Evolutionary conservation across 169 alveolate genomes (phyloP).

Genomic region (Prorocentrum cordatum): DNA sequence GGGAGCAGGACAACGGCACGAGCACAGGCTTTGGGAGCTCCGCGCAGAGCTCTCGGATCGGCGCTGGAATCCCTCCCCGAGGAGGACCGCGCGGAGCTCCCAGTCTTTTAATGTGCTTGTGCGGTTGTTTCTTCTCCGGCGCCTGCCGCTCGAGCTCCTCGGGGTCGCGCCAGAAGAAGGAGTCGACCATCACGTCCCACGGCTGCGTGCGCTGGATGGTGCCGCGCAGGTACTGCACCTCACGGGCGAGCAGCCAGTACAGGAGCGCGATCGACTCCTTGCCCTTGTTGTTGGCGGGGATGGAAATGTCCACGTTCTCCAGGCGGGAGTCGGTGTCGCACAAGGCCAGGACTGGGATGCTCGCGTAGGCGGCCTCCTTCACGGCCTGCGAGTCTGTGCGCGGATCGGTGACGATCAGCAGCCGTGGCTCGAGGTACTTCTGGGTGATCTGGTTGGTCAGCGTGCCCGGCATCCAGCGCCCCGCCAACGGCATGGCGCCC

Average conservation of each 20-base stretch:
- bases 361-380: slow-evolving; percentile 90
- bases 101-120: neutral
- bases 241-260: slow-evolving; percentile 98
- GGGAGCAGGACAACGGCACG: neutral
- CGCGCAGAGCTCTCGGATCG: neutral
- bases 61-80: neutral
- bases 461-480: slow-evolving; percentile 99
- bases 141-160: slow-evolving; percentile 64
- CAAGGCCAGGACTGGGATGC: slow-evolving; percentile 85
- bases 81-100: neutral
- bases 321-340: slow-evolving; percentile 97
- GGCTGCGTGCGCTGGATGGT: slow-evolving; percentile 24
- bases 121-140: neutral
- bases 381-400: slow-evolving; percentile 95
- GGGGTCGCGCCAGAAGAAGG: slow-evolving; percentile 76
- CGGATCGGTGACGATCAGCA: slow-evolving; percentile 98
- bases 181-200: slow-evolving; percentile 76
- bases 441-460: slow-evolving; percentile 96
- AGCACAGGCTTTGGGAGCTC: neutral
- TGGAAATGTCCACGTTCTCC: slow-evolving; percentile 95
- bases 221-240: slow-evolving; percentile 89
- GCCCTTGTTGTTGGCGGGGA: slow-evolving; percentile 98
- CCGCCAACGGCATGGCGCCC: slow-evolving; percentile 94
- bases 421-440: slow-evolving; percentile 96
- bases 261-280: slow-evolving; percentile 93